A percentile compares a stretch with the other conserved stretches of the same genome.
Conservation (phyloP, 257 asterid genomes). For the Ilex aquifolium region DNA sequence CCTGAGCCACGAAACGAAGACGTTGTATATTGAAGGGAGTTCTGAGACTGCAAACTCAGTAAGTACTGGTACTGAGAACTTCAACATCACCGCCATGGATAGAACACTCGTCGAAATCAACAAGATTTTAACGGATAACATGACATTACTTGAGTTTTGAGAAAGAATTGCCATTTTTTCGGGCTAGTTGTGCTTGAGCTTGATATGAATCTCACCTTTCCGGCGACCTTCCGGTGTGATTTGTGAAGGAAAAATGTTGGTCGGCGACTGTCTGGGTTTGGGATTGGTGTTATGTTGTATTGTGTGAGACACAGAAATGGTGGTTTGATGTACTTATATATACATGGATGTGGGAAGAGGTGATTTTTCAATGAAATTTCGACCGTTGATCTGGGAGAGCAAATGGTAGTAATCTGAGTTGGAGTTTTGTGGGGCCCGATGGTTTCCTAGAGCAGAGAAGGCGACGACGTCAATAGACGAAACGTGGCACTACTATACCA, state of each 20-base stretch:
- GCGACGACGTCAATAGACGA: too few relatives aligned
- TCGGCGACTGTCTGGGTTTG: too few relatives aligned
- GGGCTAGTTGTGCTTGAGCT: not conserved
- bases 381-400: too few relatives aligned
- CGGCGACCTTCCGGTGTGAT: not conserved
- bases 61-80: conserved; percentile 36
- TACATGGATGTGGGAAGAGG: too few relatives aligned
- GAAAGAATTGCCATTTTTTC: conserved; percentile 23
- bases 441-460: too few relatives aligned
- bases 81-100: conserved; percentile 53
- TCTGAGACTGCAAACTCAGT: conserved; percentile 45
- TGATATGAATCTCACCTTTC: not conserved
- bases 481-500: too few relatives aligned
- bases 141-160: conserved; percentile 14
- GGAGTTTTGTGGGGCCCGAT: too few relatives aligned
- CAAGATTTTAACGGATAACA: conserved; percentile 30
- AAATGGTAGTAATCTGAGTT: too few relatives aligned
- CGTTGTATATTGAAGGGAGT: conserved; percentile 57
- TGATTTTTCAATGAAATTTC: too few relatives aligned
- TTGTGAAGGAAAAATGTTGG: not conserved
- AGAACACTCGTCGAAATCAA: conserved; percentile 51
- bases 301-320: too few relatives aligned
- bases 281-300: too few relatives aligned
- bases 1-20: conserved; percentile 58
- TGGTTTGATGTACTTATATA: too few relatives aligned